A percentile compares a stretch with the other conserved stretches of the same genome.
These are phyloP conservation scores for Quercus wislizeni DNA, from an alignment of 306 rosid genomes.

Conservation along the genomic window DNA sequence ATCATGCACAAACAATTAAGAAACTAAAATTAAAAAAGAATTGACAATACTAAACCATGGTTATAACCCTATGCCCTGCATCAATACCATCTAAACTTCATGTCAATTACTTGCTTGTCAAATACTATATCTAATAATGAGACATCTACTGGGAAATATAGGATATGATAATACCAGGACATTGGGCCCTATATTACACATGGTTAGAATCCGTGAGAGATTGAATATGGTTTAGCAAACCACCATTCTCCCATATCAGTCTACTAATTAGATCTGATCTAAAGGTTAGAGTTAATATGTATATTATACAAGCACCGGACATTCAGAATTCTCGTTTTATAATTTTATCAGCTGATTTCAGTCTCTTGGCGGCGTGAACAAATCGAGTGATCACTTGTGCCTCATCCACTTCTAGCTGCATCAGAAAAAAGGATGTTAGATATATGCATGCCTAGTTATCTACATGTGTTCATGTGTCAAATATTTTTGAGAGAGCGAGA, in stretches of 20 bases:
- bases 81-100: too few relatives aligned
- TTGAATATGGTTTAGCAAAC: not conserved
- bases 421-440: not conserved
- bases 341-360: constrained; percentile 17
- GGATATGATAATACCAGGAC: not conserved
- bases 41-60: not conserved
- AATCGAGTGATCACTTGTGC: constrained; percentile 45
- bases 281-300: constrained; percentile 37
- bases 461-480: not conserved
- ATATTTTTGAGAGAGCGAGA: not conserved
- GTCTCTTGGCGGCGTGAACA: constrained; percentile 43
- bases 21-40: not conserved
- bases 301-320: constrained; percentile 27
- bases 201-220: constrained; percentile 20
- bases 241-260: constrained; percentile 18
- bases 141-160: not conserved
- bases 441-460: not conserved
- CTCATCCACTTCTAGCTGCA: constrained; percentile 47
- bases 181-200: constrained; percentile 6
- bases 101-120: not conserved
- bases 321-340: constrained; percentile 15
- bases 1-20: too few relatives aligned
- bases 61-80: not conserved
- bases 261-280: constrained; percentile 36
- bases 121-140: not conserved